Conservation (phyloP, 208 protist species). For the Leishmania arabica region DNA sequence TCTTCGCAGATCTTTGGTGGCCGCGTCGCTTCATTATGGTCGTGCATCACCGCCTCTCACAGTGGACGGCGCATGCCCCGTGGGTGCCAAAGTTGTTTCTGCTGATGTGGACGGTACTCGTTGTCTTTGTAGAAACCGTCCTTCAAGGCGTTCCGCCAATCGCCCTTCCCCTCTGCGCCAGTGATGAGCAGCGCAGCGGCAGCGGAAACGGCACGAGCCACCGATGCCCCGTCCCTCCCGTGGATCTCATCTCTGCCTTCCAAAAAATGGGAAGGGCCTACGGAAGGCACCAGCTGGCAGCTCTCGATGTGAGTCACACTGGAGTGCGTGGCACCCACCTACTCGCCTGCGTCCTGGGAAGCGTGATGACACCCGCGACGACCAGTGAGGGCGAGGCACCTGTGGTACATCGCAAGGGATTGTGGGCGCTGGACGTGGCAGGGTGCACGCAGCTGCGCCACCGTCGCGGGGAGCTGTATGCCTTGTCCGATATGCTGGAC, state of each 20-base stretch:
- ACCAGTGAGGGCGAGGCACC: background rate
- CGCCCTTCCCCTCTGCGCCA: background rate
- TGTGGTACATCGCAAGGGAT: background rate
- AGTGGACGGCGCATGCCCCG: background rate
- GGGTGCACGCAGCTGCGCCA: constrained; percentile 43
- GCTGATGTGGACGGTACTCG: constrained; percentile 6
- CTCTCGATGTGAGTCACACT: constrained; percentile 56
- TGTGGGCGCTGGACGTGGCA: constrained; percentile 44
- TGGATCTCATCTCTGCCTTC: constrained; percentile 18
- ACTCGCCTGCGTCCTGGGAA: constrained; percentile 37
- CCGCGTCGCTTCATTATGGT: constrained; percentile 20
- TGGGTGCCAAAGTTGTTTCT: constrained; percentile 7
- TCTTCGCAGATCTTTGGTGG: constrained; percentile 29
- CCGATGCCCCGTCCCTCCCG: background rate
- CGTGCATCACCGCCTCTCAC: constrained; percentile 13
- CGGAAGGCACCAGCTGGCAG: constrained; percentile 22
- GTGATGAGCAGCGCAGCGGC: background rate
- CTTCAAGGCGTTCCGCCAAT: constrained; percentile 10
- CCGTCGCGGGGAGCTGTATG: constrained; percentile 1
- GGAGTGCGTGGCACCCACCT: constrained; percentile 44
- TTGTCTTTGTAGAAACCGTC: constrained; percentile 1
- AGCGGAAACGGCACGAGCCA: background rate
- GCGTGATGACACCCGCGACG: background rate
- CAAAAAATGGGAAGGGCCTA: constrained; percentile 21
- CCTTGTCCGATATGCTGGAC: background rate